Evolutionary conservation across 2,329 filamentous ascomycete species (phyloP), one percentile per base, ranked within the genome.

Genomic region (Pestalotiopsis sp.): DNA sequence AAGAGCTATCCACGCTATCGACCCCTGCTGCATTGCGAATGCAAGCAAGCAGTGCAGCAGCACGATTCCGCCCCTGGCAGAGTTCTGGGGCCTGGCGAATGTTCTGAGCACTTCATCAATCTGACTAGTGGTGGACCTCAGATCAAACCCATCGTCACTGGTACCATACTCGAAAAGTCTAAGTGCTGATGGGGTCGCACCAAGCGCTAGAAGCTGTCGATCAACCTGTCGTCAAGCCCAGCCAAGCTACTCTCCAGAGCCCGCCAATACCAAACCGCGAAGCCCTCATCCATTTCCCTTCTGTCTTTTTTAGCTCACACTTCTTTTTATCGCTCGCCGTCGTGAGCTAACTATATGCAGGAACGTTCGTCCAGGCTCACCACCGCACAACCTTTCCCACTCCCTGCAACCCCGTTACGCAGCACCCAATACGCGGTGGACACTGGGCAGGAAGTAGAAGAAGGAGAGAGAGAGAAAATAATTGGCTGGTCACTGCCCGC

Each of bases 31-130:
- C 55, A 65, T 60, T 60, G n/a, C 17, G 52, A 66, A 66, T 66
- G 64, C 64, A 66, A 66, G 64, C 64, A 66, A 66, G 64, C 64
- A 66, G 60, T 66, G 64, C 64, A 45, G 55, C 27, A 58, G 25
- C 52, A 65, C 41, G 64, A 59, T 27, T n/a, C 45, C 45, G 45
- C 45, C 45, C 45, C 45, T 52, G 45, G 45, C 45, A 52, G 45
- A 52, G 20, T 52, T 52, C 41, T 49, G 41, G 45, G 45, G 45
- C 17, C 45, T 52, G 57, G 57, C 57, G 23, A 59, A 25, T 27
- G 57, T 36, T 36, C 57, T 59, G 57, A 27, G 27, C 23, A n/a
- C 23, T 66, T 66, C 64, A 59, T 66, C 64, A 66, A 38, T 60
- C 58, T 66, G 61, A 64, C 38, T 64, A 52, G 61, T 64, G 45